These are phyloP conservation scores for Ceratobasidium sp. DNA, from an alignment of 1,284 basidiomycete species.

Conservation along the genomic window DNA sequence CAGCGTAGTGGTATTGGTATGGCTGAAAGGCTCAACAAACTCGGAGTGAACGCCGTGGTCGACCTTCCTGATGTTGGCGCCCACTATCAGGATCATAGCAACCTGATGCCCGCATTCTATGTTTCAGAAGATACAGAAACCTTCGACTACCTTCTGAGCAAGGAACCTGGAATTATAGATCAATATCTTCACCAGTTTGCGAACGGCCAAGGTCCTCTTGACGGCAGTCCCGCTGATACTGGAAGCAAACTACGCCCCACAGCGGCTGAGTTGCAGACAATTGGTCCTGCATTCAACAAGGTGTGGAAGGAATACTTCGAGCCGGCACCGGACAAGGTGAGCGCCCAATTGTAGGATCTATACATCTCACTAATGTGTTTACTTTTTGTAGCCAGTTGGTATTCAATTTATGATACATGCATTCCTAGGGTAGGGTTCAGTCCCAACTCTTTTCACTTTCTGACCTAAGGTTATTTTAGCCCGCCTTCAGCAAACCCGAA, in stretches of 20 bases:
- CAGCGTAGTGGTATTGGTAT: slow-evolving; percentile 66
- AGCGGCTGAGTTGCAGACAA: slow-evolving; percentile 56
- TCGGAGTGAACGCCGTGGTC: slow-evolving; percentile 58
- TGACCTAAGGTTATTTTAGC: slow-evolving; percentile 54
- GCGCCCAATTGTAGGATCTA: not conserved
- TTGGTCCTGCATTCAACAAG: slow-evolving; percentile 60
- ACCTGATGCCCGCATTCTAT: not conserved
- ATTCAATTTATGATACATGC: slow-evolving; percentile 2
- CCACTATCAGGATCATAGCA: slow-evolving; percentile 61
- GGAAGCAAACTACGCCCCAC: slow-evolving; percentile 63
- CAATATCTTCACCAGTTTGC: not conserved
- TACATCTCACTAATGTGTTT: not conserved
- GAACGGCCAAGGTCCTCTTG: not conserved
- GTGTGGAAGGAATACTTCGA: slow-evolving; percentile 60
- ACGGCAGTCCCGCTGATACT: slow-evolving; percentile 57
- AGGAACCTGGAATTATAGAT: slow-evolving; percentile 1
- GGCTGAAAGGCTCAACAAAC: slow-evolving; percentile 55
- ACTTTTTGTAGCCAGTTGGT: not conserved
- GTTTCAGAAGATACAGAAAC: slow-evolving; percentile 4
- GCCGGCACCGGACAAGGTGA: slow-evolving; percentile 59
- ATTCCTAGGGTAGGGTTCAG: not conserved
- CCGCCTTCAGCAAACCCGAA: slow-evolving; percentile 40
- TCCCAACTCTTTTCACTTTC: not conserved
- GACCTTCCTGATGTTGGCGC: slow-evolving; percentile 69
- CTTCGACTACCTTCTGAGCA: not conserved